Conservation (phyloP, 2,329 filamentous ascomycete species). For the Colletotrichum nymphaeae region DNA sequence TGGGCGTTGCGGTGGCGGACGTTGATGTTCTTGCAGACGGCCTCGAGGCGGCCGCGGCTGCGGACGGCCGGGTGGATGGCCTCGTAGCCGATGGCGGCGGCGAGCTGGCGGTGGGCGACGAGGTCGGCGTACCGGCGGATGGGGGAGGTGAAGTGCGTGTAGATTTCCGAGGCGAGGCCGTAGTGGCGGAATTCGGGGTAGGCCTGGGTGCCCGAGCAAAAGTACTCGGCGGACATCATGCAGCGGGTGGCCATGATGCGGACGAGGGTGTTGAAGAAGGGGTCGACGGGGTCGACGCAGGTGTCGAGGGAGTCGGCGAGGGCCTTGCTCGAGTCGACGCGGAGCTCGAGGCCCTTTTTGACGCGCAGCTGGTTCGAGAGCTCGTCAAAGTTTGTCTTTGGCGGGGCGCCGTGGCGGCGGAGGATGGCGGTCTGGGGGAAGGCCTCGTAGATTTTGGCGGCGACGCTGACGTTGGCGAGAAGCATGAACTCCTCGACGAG, state of each 20-base stretch:
- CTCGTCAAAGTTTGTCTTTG: slow-evolving; percentile 96
- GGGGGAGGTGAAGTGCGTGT: slow-evolving; percentile 98
- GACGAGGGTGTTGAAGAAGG: slow-evolving; percentile 98
- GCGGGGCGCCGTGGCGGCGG: slow-evolving; percentile 90
- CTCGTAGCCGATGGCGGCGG: slow-evolving; percentile 94
- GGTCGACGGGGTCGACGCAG: slow-evolving; percentile 82
- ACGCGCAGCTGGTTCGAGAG: slow-evolving; percentile 90
- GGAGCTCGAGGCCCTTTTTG: slow-evolving; percentile 84
- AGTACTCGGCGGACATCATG: slow-evolving; percentile 99
- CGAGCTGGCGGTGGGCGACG: slow-evolving; percentile 91
- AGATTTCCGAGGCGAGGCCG: slow-evolving; percentile 94
- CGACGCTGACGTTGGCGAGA: slow-evolving; percentile 95
- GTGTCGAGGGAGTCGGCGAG: slow-evolving; percentile 90
- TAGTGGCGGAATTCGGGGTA: slow-evolving; percentile 98
- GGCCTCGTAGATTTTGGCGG: slow-evolving; percentile 86
- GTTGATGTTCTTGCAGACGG: slow-evolving; percentile 98
- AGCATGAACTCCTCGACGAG: slow-evolving; percentile 99
- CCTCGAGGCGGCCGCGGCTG: slow-evolving; percentile 86
- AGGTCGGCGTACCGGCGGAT: slow-evolving; percentile 98
- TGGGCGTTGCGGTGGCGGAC: slow-evolving; percentile 97
- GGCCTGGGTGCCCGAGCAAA: slow-evolving; percentile 91
- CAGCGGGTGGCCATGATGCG: slow-evolving; percentile 97
- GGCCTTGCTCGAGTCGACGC: slow-evolving; percentile 88
- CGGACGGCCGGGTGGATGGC: slow-evolving; percentile 83
- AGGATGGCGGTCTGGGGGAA: slow-evolving; percentile 97